Conservation (phyloP, 495 filamentous ascomycete genomes). For the Annulohypoxylon moriforme region DNA sequence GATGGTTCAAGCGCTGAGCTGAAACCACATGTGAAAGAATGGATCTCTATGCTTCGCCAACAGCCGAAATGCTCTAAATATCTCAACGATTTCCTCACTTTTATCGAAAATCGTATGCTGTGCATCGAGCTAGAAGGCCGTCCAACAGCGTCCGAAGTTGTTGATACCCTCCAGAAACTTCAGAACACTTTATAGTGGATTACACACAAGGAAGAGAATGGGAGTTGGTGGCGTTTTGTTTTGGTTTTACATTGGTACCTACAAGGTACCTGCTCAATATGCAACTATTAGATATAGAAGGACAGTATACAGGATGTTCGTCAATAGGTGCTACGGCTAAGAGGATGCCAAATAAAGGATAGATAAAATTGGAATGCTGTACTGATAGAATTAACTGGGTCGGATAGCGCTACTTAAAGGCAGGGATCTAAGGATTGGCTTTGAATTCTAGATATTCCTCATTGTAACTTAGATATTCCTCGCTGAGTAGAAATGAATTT, state of each 20-base stretch:
- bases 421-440: no score
- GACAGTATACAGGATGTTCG: no score
- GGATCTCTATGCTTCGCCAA: slow-evolving; percentile 9
- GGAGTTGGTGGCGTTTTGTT: neutral
- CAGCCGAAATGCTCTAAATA: slow-evolving; percentile 13
- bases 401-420: no score
- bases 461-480: no score
- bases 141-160: slow-evolving; percentile 15
- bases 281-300: no score
- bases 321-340: no score
- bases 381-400: no score
- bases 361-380: no score
- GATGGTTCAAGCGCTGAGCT: neutral
- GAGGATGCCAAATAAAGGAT: no score
- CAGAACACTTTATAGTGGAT: neutral
- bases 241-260: neutral
- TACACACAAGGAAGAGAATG: neutral
- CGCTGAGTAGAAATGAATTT: no score
- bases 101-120: slow-evolving; percentile 18
- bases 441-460: no score
- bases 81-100: slow-evolving; percentile 3
- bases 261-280: no score
- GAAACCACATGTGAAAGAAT: slow-evolving; percentile 10
- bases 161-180: neutral
- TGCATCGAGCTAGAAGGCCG: slow-evolving; percentile 3